Base-by-base conservation (phyloP, 345 rosid species). In the Tarenaya hassleriana region DNA sequence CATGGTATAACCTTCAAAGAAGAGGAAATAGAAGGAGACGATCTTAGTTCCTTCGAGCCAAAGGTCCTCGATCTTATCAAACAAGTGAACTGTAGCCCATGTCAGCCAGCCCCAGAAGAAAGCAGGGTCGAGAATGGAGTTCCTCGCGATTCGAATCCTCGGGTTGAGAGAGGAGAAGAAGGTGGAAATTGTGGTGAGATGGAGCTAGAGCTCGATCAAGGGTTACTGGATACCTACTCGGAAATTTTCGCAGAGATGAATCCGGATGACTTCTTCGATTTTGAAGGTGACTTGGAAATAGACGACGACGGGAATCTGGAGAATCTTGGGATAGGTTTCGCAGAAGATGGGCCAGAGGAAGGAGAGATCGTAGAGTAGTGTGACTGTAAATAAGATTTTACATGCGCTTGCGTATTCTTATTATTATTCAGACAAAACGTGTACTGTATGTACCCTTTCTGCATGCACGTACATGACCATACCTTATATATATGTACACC, bases 171-270 rank as follows among this genome's bases (percentile, higher is more conserved):
- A 14, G 49, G 50, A 34, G 46, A 20, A 37, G 52, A 14, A 60
- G 41, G 42, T 10, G 68, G 29, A 31, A 50, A 17, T 13, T 47
- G 52, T 38, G 75, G 64, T 17, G 73, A 65, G 40, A 49, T 71
- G 75, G 83, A 71, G 5, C 52, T 77, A 18, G 89, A 79, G 61
- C 77, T 87, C 41, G 98, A 91, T 52, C 73, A 77, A 70, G 86
- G 61, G 12, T 64, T 84, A 50, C 55, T 82, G 14, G 90, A 92
- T 74, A 60, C 75, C 19, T 92, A 77, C 59, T 50, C 90, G 1
- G 79, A 84, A 58, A 71, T 88, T 43, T 75, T 84, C 43, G 74
- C 78, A 13, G 73, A 76, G 44, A 73, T 78, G 56, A 79, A 83
- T 56, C 83, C 94, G 0, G 81, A 73, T 64, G 89, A 84, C 56